These are phyloP conservation scores for Mycena sp. DNA, from an alignment of 1,284 basidiomycete species.

Conservation along the genomic window DNA sequence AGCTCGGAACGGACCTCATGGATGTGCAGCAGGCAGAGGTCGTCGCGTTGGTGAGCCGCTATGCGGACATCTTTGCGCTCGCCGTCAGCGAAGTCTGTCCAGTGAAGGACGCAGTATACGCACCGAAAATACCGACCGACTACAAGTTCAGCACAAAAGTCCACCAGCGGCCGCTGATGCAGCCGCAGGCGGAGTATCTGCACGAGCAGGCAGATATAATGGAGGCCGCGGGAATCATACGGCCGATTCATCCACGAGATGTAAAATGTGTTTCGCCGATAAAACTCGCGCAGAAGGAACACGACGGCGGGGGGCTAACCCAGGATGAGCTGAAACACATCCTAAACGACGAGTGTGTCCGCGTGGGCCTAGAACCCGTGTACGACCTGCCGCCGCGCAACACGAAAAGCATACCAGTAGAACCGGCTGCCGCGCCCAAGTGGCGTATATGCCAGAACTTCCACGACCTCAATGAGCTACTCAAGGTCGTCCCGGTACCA, in stretches of 20 bases:
- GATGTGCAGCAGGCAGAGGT: slow-evolving; percentile 8
- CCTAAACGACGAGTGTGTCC: slow-evolving; percentile 28
- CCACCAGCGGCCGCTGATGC: slow-evolving; percentile 36
- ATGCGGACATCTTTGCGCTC: slow-evolving; percentile 42
- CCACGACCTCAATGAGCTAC: slow-evolving; percentile 30
- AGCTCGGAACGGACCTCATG: slow-evolving; percentile 29
- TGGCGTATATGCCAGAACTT: slow-evolving; percentile 49
- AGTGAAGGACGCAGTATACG: slow-evolving; percentile 34
- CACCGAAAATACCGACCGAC: slow-evolving; percentile 29
- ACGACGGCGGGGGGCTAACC: slow-evolving; percentile 31
- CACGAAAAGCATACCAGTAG: background rate
- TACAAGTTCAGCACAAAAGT: slow-evolving; percentile 36
- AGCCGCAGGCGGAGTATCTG: slow-evolving; percentile 41
- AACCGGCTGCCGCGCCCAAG: slow-evolving; percentile 27
- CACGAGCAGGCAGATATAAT: slow-evolving; percentile 42
- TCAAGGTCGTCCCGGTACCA: slow-evolving; percentile 39
- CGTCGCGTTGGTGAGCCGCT: slow-evolving; percentile 20
- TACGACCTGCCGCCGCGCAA: slow-evolving; percentile 11
- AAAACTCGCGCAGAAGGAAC: slow-evolving; percentile 28
- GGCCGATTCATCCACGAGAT: slow-evolving; percentile 20
- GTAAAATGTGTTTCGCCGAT: slow-evolving; percentile 23
- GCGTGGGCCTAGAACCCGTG: slow-evolving; percentile 29
- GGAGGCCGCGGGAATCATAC: slow-evolving; percentile 33
- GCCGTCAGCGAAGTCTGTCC: slow-evolving; percentile 38
- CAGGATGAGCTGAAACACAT: slow-evolving; percentile 19